phyloP scores from a whole-genome alignment of 345 rosid genomes.

The Noccaea bulbosa region DNA sequence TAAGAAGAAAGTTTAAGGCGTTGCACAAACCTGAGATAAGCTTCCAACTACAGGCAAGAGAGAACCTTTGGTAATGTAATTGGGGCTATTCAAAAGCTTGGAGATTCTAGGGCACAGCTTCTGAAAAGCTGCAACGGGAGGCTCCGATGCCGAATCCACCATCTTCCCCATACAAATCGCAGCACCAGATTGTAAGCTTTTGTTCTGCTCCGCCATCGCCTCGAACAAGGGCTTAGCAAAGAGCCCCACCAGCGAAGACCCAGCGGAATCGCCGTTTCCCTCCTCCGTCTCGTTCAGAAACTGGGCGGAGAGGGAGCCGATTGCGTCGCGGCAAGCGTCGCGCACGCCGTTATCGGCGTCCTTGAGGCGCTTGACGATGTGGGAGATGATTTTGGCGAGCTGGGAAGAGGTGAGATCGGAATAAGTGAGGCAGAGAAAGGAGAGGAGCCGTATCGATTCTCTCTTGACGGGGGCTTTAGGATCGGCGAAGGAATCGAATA shows the following conservation, averaged over 20 bases:
- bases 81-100: slow-evolving; percentile 81
- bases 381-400: slow-evolving; percentile 64
- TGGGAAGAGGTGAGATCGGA: slow-evolving; percentile 67
- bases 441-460: slow-evolving; percentile 78
- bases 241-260: slow-evolving; percentile 60
- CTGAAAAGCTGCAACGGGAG: slow-evolving; percentile 67
- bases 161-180: slow-evolving; percentile 89
- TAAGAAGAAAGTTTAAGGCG: slow-evolving; percentile 13
- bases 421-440: slow-evolving; percentile 61
- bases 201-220: slow-evolving; percentile 95
- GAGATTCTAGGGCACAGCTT: slow-evolving; percentile 82
- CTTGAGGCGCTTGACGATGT: slow-evolving; percentile 73
- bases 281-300: slow-evolving; percentile 64
- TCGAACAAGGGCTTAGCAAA: slow-evolving; percentile 89
- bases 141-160: slow-evolving; percentile 69
- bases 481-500: slow-evolving; percentile 72
- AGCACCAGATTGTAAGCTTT: slow-evolving; percentile 83
- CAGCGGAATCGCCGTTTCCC: slow-evolving; percentile 35
- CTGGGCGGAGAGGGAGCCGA: slow-evolving; percentile 65
- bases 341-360: slow-evolving; percentile 84
- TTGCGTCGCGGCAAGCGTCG: slow-evolving; percentile 85
- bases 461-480: slow-evolving; percentile 83
- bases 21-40: slow-evolving; percentile 77
- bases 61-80: slow-evolving; percentile 73
- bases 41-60: slow-evolving; percentile 76